Evolutionary conservation across 768 basidiomycete genomes (phyloP), one percentile per base, ranked within the genome.

Genomic region (Daedaleopsis nitida): DNA sequence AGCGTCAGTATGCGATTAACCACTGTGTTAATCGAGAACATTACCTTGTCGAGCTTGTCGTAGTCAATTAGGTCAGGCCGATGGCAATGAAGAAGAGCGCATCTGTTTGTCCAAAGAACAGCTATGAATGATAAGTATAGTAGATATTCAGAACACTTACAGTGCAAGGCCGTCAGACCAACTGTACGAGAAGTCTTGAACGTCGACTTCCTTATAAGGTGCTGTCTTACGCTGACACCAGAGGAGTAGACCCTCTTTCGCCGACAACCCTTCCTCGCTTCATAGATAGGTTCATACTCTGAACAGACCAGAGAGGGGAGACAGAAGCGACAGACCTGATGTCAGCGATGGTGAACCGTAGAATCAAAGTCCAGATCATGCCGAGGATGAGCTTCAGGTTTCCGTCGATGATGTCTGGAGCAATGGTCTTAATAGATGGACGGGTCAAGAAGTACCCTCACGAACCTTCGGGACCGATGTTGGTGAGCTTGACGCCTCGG

Each of bases 141-240:
- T n/a, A 57, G 45, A 57, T 14, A 32, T n/a, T 35, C 39, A 35
- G 43, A 4, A 35, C 53, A 64, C 64, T 67, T 44, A 84, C 96
- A 99, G 78, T 42, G 96, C 96, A 60, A 98, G 85, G 45, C 97
- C 97, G 74, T 98, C 94, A 38, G 88, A 88, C 91, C 95, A 99
- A 71, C 92, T 94, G 42, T 83, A 71, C 14, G 94, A 91, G 72
- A 99, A 99, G 70, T 98, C 93, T 76, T 93, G 87, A 16, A 99
- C 93, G 59, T 98, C 77, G 13, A 98, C 95, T 69, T 96, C 93
- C 64, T 84, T 85, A 76, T 99, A 98, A 0, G 87, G 86, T 37
- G 83, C 86, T 0, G 97, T 99, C 76, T 96, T 97, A 57, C 97
- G 87, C 71, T 98, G 97, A 78, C 96, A 97, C 97, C 97, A 99